Evolutionary conservation across 192 early-diverging fungal genomes (phyloP).

Genomic region (Coemansia sp.): DNA sequence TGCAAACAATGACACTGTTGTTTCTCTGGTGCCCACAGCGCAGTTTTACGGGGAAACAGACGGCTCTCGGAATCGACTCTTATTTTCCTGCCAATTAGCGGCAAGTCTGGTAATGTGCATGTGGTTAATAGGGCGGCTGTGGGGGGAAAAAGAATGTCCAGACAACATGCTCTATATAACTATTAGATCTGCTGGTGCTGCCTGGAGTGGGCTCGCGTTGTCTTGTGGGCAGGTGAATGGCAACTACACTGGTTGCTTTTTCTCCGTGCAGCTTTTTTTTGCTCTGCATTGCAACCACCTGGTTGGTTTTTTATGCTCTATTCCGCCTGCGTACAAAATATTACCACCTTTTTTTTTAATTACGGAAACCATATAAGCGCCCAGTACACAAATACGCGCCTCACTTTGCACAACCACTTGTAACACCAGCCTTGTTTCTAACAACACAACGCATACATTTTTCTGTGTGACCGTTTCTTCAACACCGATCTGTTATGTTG

Average conservation of each 20-base stretch:
- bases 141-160: neutral
- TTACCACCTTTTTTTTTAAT: neutral
- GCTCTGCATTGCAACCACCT: neutral
- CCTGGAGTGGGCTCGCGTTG: neutral
- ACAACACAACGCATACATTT: slow-evolving; percentile 2
- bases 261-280: neutral
- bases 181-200: neutral
- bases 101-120: neutral
- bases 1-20: neutral
- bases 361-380: neutral
- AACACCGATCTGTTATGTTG: slow-evolving; percentile 19
- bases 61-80: neutral
- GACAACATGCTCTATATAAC: neutral
- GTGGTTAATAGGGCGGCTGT: neutral
- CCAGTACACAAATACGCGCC: neutral
- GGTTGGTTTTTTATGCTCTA: slow-evolving; percentile 1
- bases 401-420: neutral
- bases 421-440: neutral
- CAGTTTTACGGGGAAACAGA: neutral
- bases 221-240: neutral
- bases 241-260: neutral
- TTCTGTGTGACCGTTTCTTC: neutral
- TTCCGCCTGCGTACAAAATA: slow-evolving; percentile 1
- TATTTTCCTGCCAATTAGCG: neutral
- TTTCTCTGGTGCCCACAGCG: neutral